A percentile compares a stretch with the other conserved stretches of the same genome.
These are phyloP conservation scores for Ogataea trehalophila DNA, from an alignment of 805 yeast species.

Conservation along the genomic window DNA sequence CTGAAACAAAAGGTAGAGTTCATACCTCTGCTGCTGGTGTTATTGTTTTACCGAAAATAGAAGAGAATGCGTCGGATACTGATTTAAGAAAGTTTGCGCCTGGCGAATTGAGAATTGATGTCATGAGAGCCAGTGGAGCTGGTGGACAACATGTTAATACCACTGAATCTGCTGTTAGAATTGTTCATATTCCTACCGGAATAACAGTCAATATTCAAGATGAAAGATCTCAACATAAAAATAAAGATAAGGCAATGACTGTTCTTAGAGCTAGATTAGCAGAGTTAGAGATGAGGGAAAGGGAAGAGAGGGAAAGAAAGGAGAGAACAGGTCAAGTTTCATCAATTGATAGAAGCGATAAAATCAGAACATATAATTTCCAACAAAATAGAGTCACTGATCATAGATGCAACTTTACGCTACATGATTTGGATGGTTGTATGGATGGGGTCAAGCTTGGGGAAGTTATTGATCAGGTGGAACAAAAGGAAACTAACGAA, in stretches of 20 bases:
- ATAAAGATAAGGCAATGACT: slow-evolving; percentile 87
- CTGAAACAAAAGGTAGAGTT: slow-evolving; percentile 89
- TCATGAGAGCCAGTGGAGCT: slow-evolving; percentile 96
- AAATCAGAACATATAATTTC: slow-evolving; percentile 87
- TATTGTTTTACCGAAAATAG: slow-evolving; percentile 81
- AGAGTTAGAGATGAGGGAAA: slow-evolving; percentile 65
- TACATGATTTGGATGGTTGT: slow-evolving; percentile 70
- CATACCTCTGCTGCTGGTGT: slow-evolving; percentile 98
- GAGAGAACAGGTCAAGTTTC: slow-evolving; percentile 80
- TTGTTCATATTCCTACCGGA: slow-evolving; percentile 90
- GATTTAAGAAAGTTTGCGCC: slow-evolving; percentile 59
- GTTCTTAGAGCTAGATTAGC: slow-evolving; percentile 81
- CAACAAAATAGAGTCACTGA: slow-evolving; percentile 93
- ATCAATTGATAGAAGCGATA: slow-evolving; percentile 86
- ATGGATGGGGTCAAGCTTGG: slow-evolving; percentile 58
- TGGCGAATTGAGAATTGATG: slow-evolving; percentile 87
- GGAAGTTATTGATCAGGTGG: slow-evolving; percentile 50
- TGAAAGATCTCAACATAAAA: slow-evolving; percentile 90
- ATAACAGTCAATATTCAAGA: slow-evolving; percentile 88
- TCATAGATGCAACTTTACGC: slow-evolving; percentile 78
- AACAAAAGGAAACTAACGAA: slow-evolving; percentile 39
- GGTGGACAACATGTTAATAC: slow-evolving; percentile 99
- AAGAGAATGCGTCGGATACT: slow-evolving; percentile 44
- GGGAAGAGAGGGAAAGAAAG: slow-evolving; percentile 57
- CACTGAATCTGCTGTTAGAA: slow-evolving; percentile 92